Percentiles rank a stretch among this genome's conserved stretches.
Evolutionary conservation across 352 stramenopile genomes (phyloP).

Genomic region (Pilasporangium apinafurcum): DNA sequence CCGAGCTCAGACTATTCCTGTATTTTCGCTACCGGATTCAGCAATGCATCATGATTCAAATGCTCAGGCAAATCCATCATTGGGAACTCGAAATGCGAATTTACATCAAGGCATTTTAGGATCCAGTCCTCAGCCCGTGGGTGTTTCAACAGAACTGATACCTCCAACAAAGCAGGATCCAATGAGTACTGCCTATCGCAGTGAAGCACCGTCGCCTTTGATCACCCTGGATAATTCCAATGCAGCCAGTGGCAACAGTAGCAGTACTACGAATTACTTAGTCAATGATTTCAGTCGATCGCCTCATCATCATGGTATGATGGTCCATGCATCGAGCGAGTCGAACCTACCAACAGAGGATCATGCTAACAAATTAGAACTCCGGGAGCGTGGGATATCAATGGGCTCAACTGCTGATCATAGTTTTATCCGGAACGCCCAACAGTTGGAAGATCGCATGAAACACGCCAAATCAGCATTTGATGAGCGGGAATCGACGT

Average conservation of each 20-base stretch:
- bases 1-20: too few species aligned
- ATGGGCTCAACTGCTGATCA: constrained; percentile 49
- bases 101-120: too few species aligned
- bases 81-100: too few species aligned
- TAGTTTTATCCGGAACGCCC: constrained; percentile 48
- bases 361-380: constrained; percentile 26
- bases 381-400: constrained; percentile 52
- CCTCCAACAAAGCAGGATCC: not conserved
- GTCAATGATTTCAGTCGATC: constrained; percentile 24
- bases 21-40: too few species aligned
- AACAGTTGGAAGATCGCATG: constrained; percentile 57
- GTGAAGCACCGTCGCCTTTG: constrained; percentile 3
- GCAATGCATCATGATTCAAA: too few species aligned
- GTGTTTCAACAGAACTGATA: constrained; percentile 22
- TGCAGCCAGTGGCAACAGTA: constrained; percentile 11
- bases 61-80: too few species aligned
- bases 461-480: constrained; percentile 52
- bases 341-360: constrained; percentile 33
- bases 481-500: constrained; percentile 61
- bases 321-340: constrained; percentile 44
- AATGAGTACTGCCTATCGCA: not conserved
- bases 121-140: too few species aligned
- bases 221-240: constrained; percentile 24
- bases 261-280: constrained; percentile 15
- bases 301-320: constrained; percentile 11